These are phyloP conservation scores for Coniophora puteana DNA, from an alignment of 1,284 basidiomycete genomes.

Conservation along the genomic window DNA sequence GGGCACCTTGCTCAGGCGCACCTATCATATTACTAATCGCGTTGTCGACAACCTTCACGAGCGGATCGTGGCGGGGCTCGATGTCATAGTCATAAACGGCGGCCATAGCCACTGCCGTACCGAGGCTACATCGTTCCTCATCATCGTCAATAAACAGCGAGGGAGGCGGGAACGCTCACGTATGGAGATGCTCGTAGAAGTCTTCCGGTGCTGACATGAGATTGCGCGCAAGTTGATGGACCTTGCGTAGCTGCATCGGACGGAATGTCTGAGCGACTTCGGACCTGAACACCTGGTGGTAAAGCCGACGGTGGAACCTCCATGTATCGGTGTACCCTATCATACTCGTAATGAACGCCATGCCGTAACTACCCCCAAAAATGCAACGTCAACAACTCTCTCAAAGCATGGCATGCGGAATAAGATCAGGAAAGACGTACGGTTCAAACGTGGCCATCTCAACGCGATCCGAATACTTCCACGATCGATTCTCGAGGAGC, in stretches of 20 bases:
- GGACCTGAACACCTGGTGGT: conserved; percentile 1
- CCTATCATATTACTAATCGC: conserved; percentile 7
- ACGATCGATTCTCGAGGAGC: conserved; percentile 7
- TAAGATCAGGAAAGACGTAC: too few species aligned
- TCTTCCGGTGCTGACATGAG: conserved; percentile 1
- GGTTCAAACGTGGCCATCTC: neutral
- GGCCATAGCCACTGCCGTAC: conserved; percentile 11
- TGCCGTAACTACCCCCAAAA: conserved; percentile 1
- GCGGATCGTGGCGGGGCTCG: conserved; percentile 8
- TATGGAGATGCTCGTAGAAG: conserved; percentile 14
- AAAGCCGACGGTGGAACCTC: conserved; percentile 6
- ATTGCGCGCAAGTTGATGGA: neutral
- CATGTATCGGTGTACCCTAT: conserved; percentile 1
- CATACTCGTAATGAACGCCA: conserved; percentile 1
- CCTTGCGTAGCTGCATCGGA: conserved; percentile 2
- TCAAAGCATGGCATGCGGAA: neutral
- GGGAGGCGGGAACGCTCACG: conserved; percentile 14
- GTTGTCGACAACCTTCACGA: conserved; percentile 15
- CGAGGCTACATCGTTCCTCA: too few species aligned
- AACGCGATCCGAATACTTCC: conserved; percentile 6
- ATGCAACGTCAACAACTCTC: neutral
- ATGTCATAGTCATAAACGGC: conserved; percentile 21
- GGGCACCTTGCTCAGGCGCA: neutral
- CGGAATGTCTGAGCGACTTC: neutral
- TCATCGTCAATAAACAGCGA: too few species aligned